Evolutionary conservation across 192 early-diverging fungal genomes (phyloP), one percentile per base, ranked within the genome.

Genomic region (Jimgerdemannia flammicorona): DNA sequence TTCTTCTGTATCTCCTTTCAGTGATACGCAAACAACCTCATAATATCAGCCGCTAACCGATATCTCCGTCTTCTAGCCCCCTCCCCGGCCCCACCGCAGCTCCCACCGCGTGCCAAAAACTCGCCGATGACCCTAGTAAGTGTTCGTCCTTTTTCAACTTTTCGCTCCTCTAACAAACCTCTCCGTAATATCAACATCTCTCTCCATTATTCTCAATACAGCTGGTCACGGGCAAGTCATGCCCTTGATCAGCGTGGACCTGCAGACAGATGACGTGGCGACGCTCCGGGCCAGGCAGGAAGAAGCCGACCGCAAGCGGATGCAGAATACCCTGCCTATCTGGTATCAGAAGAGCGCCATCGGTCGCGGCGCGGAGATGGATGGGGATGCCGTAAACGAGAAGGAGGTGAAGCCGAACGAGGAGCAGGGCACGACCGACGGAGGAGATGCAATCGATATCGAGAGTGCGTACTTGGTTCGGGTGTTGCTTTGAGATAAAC

Each of bases 321-420:
- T 87, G 64, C 92, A 93, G 77, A 94, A 94, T 72, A 90, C 89
- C n/a, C 81, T 94, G 49, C 93, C 93, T 19, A 87, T 88, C 40
- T 94, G 93, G 93, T 92, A 94, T 78, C 87, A 88, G 41, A 90
- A 89, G 72, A 90, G 88, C 71, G 92, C 93, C 2, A 88, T 94
- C 0, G 91, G 90, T 7, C 87, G 87, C 29, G 70, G 64, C 9
- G 81, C 79, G 4, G 80, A 80, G 44, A 87, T 81, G 17, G 83
- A 79, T 43, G 77, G 78, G 10, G 76, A 81, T 69, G 64, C 69
- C 8, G 72, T 77, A 42, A 74, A 69, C 4, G 81, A 81, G n/a
- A 71, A 69, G 17, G 76, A 80, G 3, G 74, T 79, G 41, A 72
- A 84, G 3, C 79, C 78, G 17, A 70, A 70, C 41, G 79, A 84